phyloP scores from a whole-genome alignment of 2,329 filamentous ascomycete species.

The Monilinia polystroma region DNA sequence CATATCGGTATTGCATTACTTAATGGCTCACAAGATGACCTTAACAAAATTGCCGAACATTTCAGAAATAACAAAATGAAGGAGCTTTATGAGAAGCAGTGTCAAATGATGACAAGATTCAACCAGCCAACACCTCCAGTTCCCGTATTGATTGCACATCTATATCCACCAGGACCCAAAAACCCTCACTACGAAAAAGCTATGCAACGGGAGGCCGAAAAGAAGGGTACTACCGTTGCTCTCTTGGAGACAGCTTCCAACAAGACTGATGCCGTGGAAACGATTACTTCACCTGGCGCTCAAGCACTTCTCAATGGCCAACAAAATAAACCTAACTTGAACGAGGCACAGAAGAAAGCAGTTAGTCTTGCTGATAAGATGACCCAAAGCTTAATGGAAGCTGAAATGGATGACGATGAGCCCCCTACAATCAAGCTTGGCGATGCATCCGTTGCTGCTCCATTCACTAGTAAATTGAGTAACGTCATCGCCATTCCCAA shows the following conservation, averaged over 20 bases:
- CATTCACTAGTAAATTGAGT: slow-evolving; percentile 95
- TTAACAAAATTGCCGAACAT: slow-evolving; percentile 89
- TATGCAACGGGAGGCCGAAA: slow-evolving; percentile 78
- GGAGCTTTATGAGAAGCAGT: slow-evolving; percentile 96
- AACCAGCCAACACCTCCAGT: slow-evolving; percentile 92
- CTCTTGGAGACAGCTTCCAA: slow-evolving; percentile 52
- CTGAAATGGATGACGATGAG: slow-evolving; percentile 80
- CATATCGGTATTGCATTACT: slow-evolving; percentile 95
- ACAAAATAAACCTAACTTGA: slow-evolving; percentile 54
- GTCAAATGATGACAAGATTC: slow-evolving; percentile 87
- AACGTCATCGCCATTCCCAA: slow-evolving; percentile 97
- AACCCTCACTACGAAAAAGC: slow-evolving; percentile 97
- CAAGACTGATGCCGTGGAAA: slow-evolving; percentile 57
- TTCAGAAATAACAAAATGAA: slow-evolving; percentile 96
- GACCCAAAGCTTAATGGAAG: slow-evolving; percentile 83
- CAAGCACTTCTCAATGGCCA: slow-evolving; percentile 56
- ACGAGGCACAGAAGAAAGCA: slow-evolving; percentile 69
- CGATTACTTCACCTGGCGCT: slow-evolving; percentile 65
- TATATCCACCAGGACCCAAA: slow-evolving; percentile 84
- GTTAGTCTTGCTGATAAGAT: slow-evolving; percentile 82
- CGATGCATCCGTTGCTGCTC: slow-evolving; percentile 93
- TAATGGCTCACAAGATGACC: slow-evolving; percentile 89
- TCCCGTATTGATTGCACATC: slow-evolving; percentile 85
- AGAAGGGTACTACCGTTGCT: slow-evolving; percentile 65
- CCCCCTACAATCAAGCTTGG: slow-evolving; percentile 95